A percentile compares a stretch with the other conserved stretches of the same genome.
These are phyloP conservation scores for Aquilaria agallochum DNA, from an alignment of 441 rosid species.

Conservation along the genomic window DNA sequence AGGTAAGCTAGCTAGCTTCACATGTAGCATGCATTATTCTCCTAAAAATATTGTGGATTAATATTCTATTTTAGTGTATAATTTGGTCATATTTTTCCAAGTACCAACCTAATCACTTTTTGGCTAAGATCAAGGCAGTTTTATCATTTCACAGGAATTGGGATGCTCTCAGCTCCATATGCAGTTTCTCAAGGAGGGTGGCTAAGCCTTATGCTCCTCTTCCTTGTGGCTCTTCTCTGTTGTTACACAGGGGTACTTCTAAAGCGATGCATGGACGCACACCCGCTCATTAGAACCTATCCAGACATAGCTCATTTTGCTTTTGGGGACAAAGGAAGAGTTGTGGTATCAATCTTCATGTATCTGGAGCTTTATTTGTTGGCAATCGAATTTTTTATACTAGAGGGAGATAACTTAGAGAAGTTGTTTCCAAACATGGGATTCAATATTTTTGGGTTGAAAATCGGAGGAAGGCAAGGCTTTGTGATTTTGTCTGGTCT, in stretches of 20 bases:
- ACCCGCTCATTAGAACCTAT: constrained; percentile 38
- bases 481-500: constrained; percentile 48
- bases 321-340: constrained; percentile 63
- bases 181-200: constrained; percentile 72
- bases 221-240: constrained; percentile 45
- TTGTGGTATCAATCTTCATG: constrained; percentile 43
- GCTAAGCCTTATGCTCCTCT: constrained; percentile 48
- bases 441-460: constrained; percentile 29
- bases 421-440: constrained; percentile 44
- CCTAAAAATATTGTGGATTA: too few relatives aligned
- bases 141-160: constrained; percentile 42
- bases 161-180: constrained; percentile 59
- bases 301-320: constrained; percentile 62
- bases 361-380: constrained; percentile 52
- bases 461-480: constrained; percentile 45
- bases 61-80: background rate
- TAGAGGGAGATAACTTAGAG: constrained; percentile 64
- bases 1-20: constrained; percentile 22
- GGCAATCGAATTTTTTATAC: constrained; percentile 64
- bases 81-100: background rate
- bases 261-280: constrained; percentile 44
- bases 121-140: constrained; percentile 3
- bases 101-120: background rate
- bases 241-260: constrained; percentile 68
- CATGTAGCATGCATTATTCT: too few relatives aligned